Conservation (phyloP, 2,329 filamentous ascomycete species). For the Phoma sp. region DNA sequence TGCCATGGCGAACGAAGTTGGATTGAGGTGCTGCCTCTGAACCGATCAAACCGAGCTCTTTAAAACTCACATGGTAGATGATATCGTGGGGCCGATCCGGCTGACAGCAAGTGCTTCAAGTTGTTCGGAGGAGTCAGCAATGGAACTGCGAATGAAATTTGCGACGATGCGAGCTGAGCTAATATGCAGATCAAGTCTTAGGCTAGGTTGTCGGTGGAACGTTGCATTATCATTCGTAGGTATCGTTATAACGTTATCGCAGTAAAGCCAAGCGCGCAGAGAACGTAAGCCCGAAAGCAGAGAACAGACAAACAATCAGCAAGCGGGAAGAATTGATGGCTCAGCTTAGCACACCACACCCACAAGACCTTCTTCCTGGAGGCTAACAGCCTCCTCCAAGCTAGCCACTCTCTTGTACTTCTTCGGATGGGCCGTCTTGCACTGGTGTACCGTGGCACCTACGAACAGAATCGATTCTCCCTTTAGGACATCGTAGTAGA, state of each 20-base stretch:
- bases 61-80: neutral
- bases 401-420: conserved; percentile 29
- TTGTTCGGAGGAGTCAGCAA: neutral
- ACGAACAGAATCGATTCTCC: conserved; percentile 32
- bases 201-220: neutral
- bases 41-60: too few relatives aligned
- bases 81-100: conserved; percentile 12
- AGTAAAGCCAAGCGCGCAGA: neutral
- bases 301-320: neutral
- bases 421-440: conserved; percentile 10
- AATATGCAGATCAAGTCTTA: neutral
- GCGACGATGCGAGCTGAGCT: neutral
- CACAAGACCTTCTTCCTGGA: conserved; percentile 21
- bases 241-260: neutral
- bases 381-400: conserved; percentile 22
- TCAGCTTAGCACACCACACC: conserved; percentile 26
- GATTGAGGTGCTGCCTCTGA: too few relatives aligned
- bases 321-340: neutral
- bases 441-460: conserved; percentile 21
- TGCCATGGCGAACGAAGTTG: neutral
- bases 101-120: neutral
- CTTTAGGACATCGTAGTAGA: conserved; percentile 31
- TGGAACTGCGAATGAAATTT: neutral
- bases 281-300: neutral
- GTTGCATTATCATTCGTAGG: neutral